These are phyloP conservation scores for Penicillium vulpinum DNA, from an alignment of 2,329 filamentous ascomycete genomes.

Conservation along the genomic window DNA sequence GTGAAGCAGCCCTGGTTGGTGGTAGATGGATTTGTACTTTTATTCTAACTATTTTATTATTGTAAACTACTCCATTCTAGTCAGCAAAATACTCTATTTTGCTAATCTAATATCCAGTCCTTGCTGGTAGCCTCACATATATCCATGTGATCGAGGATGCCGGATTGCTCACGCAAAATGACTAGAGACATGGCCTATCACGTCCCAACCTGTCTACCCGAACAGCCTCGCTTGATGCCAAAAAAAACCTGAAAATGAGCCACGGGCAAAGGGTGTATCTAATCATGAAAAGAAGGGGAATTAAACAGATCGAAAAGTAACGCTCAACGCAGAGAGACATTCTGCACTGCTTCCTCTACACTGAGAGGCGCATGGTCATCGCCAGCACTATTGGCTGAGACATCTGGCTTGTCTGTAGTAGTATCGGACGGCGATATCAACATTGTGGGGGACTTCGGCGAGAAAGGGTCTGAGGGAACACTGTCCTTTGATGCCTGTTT, in stretches of 20 bases:
- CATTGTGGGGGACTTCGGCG: slow-evolving; percentile 22
- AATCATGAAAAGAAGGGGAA: not conserved
- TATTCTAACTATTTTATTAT: not conserved
- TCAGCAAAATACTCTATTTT: slow-evolving; percentile 4
- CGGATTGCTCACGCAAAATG: not conserved
- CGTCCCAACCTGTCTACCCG: not conserved
- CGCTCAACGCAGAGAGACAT: slow-evolving; percentile 28
- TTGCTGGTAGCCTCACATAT: not conserved
- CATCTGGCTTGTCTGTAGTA: slow-evolving; percentile 4
- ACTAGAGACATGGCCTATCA: not conserved
- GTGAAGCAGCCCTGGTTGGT: not conserved
- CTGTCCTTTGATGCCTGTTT: not conserved
- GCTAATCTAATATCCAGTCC: not conserved
- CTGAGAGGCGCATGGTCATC: slow-evolving; percentile 22
- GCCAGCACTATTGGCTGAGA: not conserved
- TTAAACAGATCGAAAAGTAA: not conserved
- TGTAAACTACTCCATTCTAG: slow-evolving; percentile 8
- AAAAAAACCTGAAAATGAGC: not conserved
- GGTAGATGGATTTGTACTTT: slow-evolving; percentile 1
- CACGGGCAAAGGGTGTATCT: not conserved
- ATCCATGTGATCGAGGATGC: not conserved
- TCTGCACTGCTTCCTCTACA: slow-evolving; percentile 38
- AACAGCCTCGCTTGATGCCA: slow-evolving; percentile 3
- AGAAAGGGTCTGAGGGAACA: slow-evolving; percentile 19
- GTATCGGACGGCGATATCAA: slow-evolving; percentile 10